Percentiles rank a stretch among this genome's conserved stretches.
Conservation (phyloP, 2,329 filamentous ascomycete species). For the Botrytis hyacinthi region DNA sequence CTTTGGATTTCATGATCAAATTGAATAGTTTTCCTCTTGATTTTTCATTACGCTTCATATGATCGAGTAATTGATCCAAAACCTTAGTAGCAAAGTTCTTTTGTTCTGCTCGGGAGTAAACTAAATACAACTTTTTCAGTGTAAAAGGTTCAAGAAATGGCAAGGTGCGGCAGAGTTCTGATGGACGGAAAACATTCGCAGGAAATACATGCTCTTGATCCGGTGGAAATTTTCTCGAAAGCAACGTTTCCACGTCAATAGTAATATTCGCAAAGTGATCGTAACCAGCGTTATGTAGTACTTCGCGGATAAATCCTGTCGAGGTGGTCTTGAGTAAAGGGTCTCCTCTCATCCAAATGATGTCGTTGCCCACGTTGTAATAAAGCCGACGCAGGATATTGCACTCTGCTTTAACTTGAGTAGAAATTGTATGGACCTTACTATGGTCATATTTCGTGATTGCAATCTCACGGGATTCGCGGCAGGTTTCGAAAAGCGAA, state of each 20-base stretch:
- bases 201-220: too few species aligned
- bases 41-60: too few species aligned
- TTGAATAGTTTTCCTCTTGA: too few species aligned
- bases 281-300: rapidly evolving
- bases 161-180: too few species aligned
- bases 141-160: rapidly evolving
- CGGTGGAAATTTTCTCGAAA: rapidly evolving
- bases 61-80: too few species aligned
- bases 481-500: background rate
- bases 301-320: rapidly evolving
- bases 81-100: background rate
- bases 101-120: background rate
- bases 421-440: background rate
- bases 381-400: background rate
- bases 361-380: background rate
- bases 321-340: background rate
- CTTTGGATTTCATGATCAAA: too few species aligned
- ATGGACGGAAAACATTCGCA: too few species aligned
- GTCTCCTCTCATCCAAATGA: background rate
- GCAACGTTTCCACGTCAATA: background rate
- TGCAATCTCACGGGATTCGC: background rate
- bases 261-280: background rate
- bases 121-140: background rate
- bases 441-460: background rate
- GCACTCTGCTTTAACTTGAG: background rate